These are phyloP conservation scores for Grigorovia humatica DNA, from an alignment of 805 yeast genomes.

Conservation along the genomic window DNA sequence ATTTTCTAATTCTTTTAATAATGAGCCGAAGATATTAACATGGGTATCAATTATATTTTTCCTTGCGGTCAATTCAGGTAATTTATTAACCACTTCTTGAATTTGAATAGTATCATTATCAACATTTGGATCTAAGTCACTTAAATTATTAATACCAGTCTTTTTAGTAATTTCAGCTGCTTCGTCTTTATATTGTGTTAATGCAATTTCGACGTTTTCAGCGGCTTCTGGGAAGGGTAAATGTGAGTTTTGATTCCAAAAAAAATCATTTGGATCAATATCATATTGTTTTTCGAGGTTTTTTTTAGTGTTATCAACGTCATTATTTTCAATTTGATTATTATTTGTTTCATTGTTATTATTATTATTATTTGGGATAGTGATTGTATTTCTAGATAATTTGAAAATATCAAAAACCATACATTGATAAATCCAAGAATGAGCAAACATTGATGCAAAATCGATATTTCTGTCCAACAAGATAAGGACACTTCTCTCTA, in stretches of 20 bases:
- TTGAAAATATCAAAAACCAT: conserved; percentile 88
- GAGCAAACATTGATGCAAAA: conserved; percentile 86
- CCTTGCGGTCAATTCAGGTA: conserved; percentile 86
- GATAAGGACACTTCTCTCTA: conserved; percentile 66
- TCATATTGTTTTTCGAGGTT: conserved; percentile 56
- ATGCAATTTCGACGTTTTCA: conserved; percentile 82
- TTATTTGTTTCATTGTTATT: conserved; percentile 44
- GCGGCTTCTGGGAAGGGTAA: conserved; percentile 98
- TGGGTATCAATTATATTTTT: conserved; percentile 89
- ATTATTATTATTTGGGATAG: conserved; percentile 40
- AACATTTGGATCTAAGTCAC: conserved; percentile 54
- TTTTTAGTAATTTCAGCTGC: conserved; percentile 76
- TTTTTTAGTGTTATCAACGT: conserved; percentile 25
- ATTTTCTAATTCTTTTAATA: conserved; percentile 75
- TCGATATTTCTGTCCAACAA: conserved; percentile 84
- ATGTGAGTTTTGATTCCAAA: conserved; percentile 77
- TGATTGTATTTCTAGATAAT: conserved; percentile 72
- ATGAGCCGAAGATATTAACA: conserved; percentile 83
- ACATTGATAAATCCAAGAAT: conserved; percentile 96
- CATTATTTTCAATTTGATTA: conserved; percentile 83
- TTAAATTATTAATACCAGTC: conserved; percentile 58
- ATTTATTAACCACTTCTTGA: conserved; percentile 79
- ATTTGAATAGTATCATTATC: conserved; percentile 53
- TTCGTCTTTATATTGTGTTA: conserved; percentile 71
- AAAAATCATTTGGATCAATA: conserved; percentile 85